These are phyloP conservation scores for Skeletonema potamos DNA, from an alignment of 108 stramenopile species.

Conservation along the genomic window DNA sequence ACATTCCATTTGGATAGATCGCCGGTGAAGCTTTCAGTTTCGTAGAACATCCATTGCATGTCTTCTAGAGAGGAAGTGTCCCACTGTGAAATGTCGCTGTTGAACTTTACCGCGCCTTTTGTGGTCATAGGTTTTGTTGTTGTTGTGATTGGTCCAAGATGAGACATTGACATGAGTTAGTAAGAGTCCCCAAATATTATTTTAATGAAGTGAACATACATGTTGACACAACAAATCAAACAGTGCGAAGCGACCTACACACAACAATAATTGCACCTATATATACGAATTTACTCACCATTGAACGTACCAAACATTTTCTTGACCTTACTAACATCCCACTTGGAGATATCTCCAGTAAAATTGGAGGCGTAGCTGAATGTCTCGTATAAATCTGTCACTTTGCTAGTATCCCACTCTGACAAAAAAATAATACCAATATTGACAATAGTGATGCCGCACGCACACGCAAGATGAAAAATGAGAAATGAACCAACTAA, in stretches of 20 bases:
- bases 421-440: not conserved
- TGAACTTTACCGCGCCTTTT: constrained; percentile 24
- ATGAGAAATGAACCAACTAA: too few relatives aligned
- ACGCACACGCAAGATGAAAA: too few relatives aligned
- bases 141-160: not conserved
- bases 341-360: constrained; percentile 19
- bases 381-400: constrained; percentile 19
- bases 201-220: not conserved
- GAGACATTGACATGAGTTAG: not conserved
- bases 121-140: not conserved
- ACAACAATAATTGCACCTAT: too few relatives aligned
- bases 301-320: constrained; percentile 3
- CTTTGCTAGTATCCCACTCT: constrained; percentile 41
- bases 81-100: constrained; percentile 38
- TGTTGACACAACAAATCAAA: too few relatives aligned
- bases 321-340: constrained; percentile 37
- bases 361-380: constrained; percentile 18
- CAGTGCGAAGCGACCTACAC: too few relatives aligned
- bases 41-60: constrained; percentile 36
- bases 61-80: constrained; percentile 17
- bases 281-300: too few relatives aligned
- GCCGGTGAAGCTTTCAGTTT: constrained; percentile 28
- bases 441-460: not conserved
- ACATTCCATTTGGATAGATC: constrained; percentile 21
- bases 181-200: not conserved